Evolutionary conservation across 1,284 basidiomycete species (phyloP), one percentile per base, ranked within the genome.

Genomic region (Trichosporon inkin): DNA sequence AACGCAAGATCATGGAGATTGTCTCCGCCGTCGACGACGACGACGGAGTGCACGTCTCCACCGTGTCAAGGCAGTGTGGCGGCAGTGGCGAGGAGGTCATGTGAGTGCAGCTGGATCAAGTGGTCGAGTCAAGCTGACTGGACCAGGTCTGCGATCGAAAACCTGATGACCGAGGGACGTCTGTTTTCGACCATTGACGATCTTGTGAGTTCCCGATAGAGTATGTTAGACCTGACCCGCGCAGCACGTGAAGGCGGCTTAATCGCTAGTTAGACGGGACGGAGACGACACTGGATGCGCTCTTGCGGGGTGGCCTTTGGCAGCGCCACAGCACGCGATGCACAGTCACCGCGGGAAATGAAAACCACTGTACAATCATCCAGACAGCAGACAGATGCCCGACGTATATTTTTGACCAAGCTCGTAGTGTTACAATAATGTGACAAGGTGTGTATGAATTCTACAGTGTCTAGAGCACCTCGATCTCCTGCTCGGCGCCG

Each of bases 401-500:
- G 24, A 49, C 28, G 22, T 49, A 28, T 28, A 28, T 52, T 39
- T 55, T 41, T 16, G 24, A 40, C 41, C 17, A 16, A 16, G 35
- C 24, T 13, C 8, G 20, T 22, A 35, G 10, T 34, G n/a, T n/a
- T 41, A 55, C 54, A 55, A 55, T 28, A 55, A 7, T 3, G n/a
- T 41, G 35, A 38, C 52, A 36, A 38, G 17, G 4, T n/a, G 14
- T 14, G 8, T 34, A 17, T 34, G 19, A 19, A 20, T 20, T 53
- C n/a, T 35, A 38, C 16, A 38, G 36, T 51, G 16, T 52, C 57
- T 75, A 90, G 66, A 92, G 81, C 69, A 88, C 86, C 77, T 95
- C 91, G 13, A 92, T 85, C 49, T 92, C 88, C 53, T 93, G 84
- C 22, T 87, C 87, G 71, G 94, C 92, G 2, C 90, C 92, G 77